Conservation (phyloP, 2,329 filamentous ascomycete species). For the Epichloe sp. region DNA sequence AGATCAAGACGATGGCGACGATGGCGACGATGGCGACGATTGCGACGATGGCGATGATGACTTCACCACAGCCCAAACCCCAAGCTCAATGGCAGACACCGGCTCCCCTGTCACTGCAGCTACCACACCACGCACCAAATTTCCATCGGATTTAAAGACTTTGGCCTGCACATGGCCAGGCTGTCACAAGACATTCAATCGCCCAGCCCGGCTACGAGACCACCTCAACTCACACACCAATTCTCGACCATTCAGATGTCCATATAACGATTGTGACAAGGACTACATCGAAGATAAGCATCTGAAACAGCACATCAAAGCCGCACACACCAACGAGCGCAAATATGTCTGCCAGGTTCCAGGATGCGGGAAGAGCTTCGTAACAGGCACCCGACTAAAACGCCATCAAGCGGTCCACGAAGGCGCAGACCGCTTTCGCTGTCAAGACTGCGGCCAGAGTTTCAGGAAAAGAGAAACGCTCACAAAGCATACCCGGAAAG, state of each 20-base stretch:
- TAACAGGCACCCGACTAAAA: conserved; percentile 64
- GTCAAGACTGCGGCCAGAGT: conserved; percentile 59
- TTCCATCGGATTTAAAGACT: conserved; percentile 62
- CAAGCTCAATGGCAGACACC: conserved; percentile 18
- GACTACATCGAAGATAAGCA: conserved; percentile 79
- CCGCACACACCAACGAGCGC: conserved; percentile 60
- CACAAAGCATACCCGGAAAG: conserved; percentile 65
- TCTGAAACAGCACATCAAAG: conserved; percentile 72
- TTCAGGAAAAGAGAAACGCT: conserved; percentile 85
- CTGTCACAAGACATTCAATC: conserved; percentile 77
- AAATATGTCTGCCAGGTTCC: conserved; percentile 58
- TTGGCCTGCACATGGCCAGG: conserved; percentile 60
- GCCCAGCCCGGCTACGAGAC: conserved; percentile 64
- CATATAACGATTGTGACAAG: conserved; percentile 60
- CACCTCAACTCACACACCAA: conserved; percentile 79
- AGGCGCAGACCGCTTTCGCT: conserved; percentile 62
- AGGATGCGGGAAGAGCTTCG: conserved; percentile 67
- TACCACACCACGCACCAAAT: conserved; percentile 35
- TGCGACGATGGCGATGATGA: conserved; percentile 22
- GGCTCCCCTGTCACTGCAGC: conserved; percentile 20
- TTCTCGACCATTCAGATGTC: conserved; percentile 66
- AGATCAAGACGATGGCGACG: conserved; percentile 12
- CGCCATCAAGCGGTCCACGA: conserved; percentile 65
- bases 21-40: conserved; percentile 19
- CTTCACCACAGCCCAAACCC: conserved; percentile 18